These are phyloP conservation scores for Cardamine occulta DNA, from an alignment of 345 rosid species.

Conservation along the genomic window DNA sequence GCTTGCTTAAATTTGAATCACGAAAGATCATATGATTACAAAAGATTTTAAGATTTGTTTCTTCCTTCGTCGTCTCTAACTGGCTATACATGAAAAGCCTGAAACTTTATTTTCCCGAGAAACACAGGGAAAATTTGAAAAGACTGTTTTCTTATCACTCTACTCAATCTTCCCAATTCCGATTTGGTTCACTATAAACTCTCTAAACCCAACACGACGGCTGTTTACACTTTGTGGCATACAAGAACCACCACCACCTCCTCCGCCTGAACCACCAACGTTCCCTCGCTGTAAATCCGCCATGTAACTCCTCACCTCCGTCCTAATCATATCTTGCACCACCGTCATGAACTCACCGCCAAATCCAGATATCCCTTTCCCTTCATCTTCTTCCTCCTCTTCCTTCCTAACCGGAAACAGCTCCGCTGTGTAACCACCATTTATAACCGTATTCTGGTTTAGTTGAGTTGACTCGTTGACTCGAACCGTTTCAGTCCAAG, in stretches of 20 bases:
- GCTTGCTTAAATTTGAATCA: slow-evolving; percentile 32
- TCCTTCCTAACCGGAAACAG: slow-evolving; percentile 40
- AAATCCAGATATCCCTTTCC: slow-evolving; percentile 55
- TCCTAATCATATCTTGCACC: slow-evolving; percentile 92
- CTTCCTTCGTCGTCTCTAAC: slow-evolving; percentile 23
- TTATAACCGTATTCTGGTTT: slow-evolving; percentile 16
- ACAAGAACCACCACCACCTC: slow-evolving; percentile 51
- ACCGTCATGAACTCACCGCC: slow-evolving; percentile 72
- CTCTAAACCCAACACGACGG: slow-evolving; percentile 66
- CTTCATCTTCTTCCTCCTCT: slow-evolving; percentile 30
- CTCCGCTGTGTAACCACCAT: slow-evolving; percentile 39
- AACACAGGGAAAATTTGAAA: slow-evolving; percentile 35
- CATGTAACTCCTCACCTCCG: slow-evolving; percentile 87
- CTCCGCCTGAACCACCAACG: slow-evolving; percentile 41
- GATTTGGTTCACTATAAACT: slow-evolving; percentile 57
- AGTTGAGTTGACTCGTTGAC: slow-evolving; percentile 45
- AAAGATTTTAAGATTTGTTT: slow-evolving; percentile 18
- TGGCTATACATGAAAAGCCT: slow-evolving; percentile 60
- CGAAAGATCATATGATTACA: slow-evolving; percentile 37
- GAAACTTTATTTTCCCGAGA: slow-evolving; percentile 53
- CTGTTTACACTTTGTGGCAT: slow-evolving; percentile 51
- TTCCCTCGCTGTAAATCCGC: slow-evolving; percentile 55
- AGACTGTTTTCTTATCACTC: slow-evolving; percentile 7
- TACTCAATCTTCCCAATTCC: slow-evolving; percentile 65
- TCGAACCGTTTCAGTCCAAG: slow-evolving; percentile 57